A percentile compares a stretch with the other conserved stretches of the same genome.
Evolutionary conservation across 495 filamentous ascomycete genomes (phyloP).

Genomic region (Haplographium delicatum): DNA sequence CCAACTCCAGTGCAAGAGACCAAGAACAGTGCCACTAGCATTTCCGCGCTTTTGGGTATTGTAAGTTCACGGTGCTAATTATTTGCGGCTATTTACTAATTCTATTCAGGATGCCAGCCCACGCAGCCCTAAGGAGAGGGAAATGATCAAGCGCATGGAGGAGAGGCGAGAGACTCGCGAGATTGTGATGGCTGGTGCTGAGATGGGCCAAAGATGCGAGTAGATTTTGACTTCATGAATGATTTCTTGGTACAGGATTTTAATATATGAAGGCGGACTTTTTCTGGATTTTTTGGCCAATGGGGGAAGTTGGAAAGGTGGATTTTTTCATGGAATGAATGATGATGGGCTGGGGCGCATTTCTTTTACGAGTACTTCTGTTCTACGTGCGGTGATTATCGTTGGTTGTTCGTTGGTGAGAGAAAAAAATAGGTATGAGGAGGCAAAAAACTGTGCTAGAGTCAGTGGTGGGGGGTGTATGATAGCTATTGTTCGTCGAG

Average conservation of each 20-base stretch:
- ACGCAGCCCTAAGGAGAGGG: slow-evolving; percentile 47
- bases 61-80: no score
- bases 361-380: no score
- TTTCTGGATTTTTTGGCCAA: not conserved
- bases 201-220: slow-evolving; percentile 13
- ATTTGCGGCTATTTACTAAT: slow-evolving; percentile 14
- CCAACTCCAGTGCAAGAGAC: slow-evolving; percentile 23
- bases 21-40: slow-evolving; percentile 43
- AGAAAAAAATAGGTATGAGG: not conserved
- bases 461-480: no score
- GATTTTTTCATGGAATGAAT: not conserved
- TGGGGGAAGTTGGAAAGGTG: not conserved
- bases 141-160: slow-evolving; percentile 45
- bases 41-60: slow-evolving; percentile 48
- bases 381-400: no score
- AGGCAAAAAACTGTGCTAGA: not conserved
- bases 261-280: slow-evolving; percentile 12
- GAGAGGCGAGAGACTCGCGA: slow-evolving; percentile 27
- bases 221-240: slow-evolving; percentile 11
- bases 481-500: no score
- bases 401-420: no score
- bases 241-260: slow-evolving; percentile 13
- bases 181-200: slow-evolving; percentile 18
- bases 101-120: slow-evolving; percentile 38
- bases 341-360: not conserved